Percentiles rank a stretch among this genome's conserved stretches.
Conservation (phyloP, 2,329 filamentous ascomycete species). For the Metarhizium album region DNA sequence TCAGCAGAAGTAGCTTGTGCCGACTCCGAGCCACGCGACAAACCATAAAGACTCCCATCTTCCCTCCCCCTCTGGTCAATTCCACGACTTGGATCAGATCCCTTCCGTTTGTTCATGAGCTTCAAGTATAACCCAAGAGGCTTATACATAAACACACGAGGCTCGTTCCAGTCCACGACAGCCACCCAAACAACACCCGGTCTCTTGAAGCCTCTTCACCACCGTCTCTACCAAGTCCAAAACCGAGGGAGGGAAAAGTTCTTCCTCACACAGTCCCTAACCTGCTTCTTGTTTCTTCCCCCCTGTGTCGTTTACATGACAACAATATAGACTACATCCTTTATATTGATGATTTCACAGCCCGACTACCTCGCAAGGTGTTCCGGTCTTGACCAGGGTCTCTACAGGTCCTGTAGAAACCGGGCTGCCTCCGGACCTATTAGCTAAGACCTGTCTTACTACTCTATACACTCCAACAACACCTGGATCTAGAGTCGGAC, state of each 20-base stretch:
- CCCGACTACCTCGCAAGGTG: background rate
- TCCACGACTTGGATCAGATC: background rate
- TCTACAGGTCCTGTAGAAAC: background rate
- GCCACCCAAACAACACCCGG: background rate
- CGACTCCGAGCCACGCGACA: background rate
- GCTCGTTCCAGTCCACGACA: background rate
- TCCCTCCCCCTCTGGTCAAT: background rate
- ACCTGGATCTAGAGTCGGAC: background rate
- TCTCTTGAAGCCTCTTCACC: background rate
- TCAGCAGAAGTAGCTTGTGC: background rate
- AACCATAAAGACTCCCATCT: conserved; percentile 2
- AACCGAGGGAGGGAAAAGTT: too few species aligned
- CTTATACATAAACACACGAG: background rate
- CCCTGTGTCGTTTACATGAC: background rate
- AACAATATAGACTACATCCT: background rate
- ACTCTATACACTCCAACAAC: background rate
- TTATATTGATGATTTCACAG: background rate
- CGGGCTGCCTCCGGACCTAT: background rate
- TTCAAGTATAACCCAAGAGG: background rate
- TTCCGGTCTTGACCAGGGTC: background rate
- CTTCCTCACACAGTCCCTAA: background rate
- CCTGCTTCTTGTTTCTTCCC: too few species aligned
- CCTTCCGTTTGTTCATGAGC: background rate
- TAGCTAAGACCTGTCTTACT: background rate
- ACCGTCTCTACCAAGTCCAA: background rate